Conservation (phyloP, 306 rosid species). For the Chamaecrista fasciculata region DNA sequence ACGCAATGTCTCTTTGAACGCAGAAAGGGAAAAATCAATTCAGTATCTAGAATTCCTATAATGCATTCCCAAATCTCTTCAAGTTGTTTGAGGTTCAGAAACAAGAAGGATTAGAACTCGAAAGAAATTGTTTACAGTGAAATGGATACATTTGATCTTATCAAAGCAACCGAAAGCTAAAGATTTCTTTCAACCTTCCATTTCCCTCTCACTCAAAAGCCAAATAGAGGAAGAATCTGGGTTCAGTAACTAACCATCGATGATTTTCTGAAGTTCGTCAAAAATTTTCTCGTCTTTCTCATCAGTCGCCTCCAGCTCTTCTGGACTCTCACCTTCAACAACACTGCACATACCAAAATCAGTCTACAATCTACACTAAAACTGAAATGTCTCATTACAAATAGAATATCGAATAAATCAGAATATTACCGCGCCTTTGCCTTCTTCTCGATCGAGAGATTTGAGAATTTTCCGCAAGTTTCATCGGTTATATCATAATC, state of each 20-base stretch:
- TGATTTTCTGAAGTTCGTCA: conserved; percentile 41
- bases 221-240: neutral
- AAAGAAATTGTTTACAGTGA: neutral
- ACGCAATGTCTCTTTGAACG: neutral
- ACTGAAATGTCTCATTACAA: neutral
- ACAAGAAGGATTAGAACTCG: neutral
- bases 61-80: neutral
- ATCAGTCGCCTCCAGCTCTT: conserved; percentile 38
- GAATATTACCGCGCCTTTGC: conserved; percentile 39
- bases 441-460: conserved; percentile 46
- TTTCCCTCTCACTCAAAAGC: neutral
- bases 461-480: conserved; percentile 41
- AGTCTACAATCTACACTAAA: neutral
- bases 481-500: conserved; percentile 43
- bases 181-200: neutral
- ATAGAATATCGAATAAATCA: neutral
- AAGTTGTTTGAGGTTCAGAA: neutral
- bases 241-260: conserved; percentile 43
- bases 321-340: conserved; percentile 19
- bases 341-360: conserved; percentile 40
- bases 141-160: neutral
- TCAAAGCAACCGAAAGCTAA: conserved; percentile 11
- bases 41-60: neutral
- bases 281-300: conserved; percentile 36
- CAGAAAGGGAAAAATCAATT: neutral